A percentile compares a stretch with the other conserved stretches of the same genome.
Conservation (phyloP, 306 rosid genomes). For the Glycine tomentella region DNA sequence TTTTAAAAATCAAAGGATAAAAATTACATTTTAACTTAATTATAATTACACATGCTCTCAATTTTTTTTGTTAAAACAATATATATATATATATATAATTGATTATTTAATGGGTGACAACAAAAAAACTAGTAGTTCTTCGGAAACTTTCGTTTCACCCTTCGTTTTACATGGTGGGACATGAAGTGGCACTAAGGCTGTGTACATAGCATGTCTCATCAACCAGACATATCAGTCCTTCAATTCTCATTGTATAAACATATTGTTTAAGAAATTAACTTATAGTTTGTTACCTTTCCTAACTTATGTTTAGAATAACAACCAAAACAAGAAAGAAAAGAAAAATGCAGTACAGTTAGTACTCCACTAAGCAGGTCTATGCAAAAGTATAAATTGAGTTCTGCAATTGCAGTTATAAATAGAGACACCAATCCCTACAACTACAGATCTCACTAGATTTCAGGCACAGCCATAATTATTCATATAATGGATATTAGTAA, state of each 20-base stretch:
- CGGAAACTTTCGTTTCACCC: conserved; percentile 32
- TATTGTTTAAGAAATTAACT: not conserved
- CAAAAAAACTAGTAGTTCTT: conserved; percentile 31
- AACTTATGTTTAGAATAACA: conserved; percentile 4
- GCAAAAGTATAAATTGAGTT: not conserved
- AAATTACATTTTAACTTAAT: too few relatives aligned
- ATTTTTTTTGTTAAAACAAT: not conserved
- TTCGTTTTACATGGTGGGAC: conserved; percentile 42
- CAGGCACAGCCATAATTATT: not conserved
- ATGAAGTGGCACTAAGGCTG: conserved; percentile 31
- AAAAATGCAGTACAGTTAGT: not conserved
- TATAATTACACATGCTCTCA: not conserved
- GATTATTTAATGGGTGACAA: conserved; percentile 37
- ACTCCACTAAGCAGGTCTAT: conserved; percentile 19
- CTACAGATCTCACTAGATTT: not conserved
- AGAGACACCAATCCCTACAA: conserved; percentile 24
- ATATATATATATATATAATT: not conserved
- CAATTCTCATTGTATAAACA: not conserved
- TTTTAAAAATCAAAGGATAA: too few relatives aligned
- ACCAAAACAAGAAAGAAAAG: not conserved
- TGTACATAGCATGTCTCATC: conserved; percentile 35
- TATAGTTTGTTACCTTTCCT: not conserved
- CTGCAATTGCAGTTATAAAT: not conserved
- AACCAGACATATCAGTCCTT: conserved; percentile 4
- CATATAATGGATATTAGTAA: conserved; percentile 7